These are phyloP conservation scores for Ascochyta lentis DNA, from an alignment of 2,329 filamentous ascomycete genomes.

Conservation along the genomic window DNA sequence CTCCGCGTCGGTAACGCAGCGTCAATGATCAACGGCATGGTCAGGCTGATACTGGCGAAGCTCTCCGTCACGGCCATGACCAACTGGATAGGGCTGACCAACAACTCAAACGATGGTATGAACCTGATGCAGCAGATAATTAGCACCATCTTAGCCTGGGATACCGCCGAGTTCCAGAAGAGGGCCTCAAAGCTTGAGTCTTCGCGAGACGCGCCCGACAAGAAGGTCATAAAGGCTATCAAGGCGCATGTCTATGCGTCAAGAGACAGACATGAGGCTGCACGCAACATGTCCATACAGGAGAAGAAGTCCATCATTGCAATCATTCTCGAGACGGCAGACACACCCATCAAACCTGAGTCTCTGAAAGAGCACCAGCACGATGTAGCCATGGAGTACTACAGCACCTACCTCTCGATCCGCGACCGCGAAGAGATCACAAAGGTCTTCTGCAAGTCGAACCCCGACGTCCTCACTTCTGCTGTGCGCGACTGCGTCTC, in stretches of 20 bases:
- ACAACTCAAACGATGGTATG: constrained; percentile 77
- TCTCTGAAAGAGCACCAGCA: constrained; percentile 68
- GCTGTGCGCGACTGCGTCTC: constrained; percentile 68
- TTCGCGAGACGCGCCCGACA: constrained; percentile 63
- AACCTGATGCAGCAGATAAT: constrained; percentile 81
- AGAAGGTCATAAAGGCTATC: constrained; percentile 68
- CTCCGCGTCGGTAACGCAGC: constrained; percentile 79
- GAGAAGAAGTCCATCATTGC: constrained; percentile 68
- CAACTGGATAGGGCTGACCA: constrained; percentile 79
- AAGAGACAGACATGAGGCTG: constrained; percentile 64
- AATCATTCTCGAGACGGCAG: constrained; percentile 65
- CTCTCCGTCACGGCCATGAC: constrained; percentile 75
- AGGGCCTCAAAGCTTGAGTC: constrained; percentile 70
- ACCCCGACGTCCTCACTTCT: constrained; percentile 75
- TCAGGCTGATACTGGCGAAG: constrained; percentile 77
- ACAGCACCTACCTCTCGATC: constrained; percentile 72
- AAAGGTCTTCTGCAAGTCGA: constrained; percentile 69
- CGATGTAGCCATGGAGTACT: constrained; percentile 70
- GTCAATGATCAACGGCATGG: constrained; percentile 79
- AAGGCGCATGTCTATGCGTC: constrained; percentile 63
- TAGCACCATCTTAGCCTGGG: constrained; percentile 74
- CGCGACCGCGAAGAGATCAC: constrained; percentile 77
- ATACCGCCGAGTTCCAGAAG: constrained; percentile 73
- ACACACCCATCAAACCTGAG: constrained; percentile 52
- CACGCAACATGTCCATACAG: constrained; percentile 63